Base-by-base conservation (phyloP, 202 grass and related monocot genomes). In the Schoenoplectus triqueter region DNA sequence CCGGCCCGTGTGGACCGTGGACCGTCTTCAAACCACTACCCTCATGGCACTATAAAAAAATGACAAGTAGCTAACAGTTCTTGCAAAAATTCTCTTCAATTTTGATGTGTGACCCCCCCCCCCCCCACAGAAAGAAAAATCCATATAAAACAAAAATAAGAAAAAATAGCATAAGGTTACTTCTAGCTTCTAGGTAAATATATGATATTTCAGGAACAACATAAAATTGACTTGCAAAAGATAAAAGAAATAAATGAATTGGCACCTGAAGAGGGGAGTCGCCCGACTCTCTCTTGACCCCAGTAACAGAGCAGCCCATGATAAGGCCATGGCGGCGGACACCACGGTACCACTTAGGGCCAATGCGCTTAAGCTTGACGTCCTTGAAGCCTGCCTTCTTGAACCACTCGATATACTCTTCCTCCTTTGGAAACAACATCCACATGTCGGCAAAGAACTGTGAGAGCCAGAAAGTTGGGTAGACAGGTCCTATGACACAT, bases 351-450 rank as follows among this genome's bases (percentile, higher is more conserved):
- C 93, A 99, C 62, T 99, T 99, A 5, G 96, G 96, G 47, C 96
- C 91, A 11, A 99, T 99, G 19, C 96, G 93, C 63, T 96, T 99
- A 0, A 99, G 75, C 48, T 94, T 90, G 5, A 99, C 90, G 67
- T 99, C 96, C 82, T 91, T 84, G 80, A 99, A 99, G 41, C 96
- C 96, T 8, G 96, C 96, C 88, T 87, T 90, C 11, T 73, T 80
- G 87, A 99, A 99, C 96, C 96, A 99, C 4, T 95, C 93, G 0
- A 99, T 91, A 48, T 98, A 98, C 87, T 98, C 96, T 62, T 98
- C 96, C 75, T 98, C 93, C 82, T 92, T 98, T 11, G 93, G 96
- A 3, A 99, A 94, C 19, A 99, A 87, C 96, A 99, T 99, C 96
- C 93, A 99, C 96, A 99, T 85, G 52, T 99, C 93, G 0, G 93